Base-by-base conservation (phyloP, 1,284 basidiomycete species). In the Chondrostereum purpureum region DNA sequence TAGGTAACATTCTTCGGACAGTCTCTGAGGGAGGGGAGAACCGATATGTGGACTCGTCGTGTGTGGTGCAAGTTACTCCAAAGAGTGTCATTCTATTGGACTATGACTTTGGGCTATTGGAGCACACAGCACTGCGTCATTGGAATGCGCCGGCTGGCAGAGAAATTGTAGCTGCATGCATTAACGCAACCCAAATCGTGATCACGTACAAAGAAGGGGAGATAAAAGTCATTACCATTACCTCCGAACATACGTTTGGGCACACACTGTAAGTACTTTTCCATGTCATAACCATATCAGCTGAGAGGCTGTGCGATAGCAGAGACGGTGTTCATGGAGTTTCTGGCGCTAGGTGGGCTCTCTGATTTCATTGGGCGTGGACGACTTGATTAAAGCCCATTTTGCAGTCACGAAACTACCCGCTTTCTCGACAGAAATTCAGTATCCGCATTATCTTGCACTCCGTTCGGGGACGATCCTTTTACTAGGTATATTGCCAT, bases 21-120 rank as follows among this genome's bases (percentile, higher is more conserved):
- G n/a, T n/a, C n/a, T n/a, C n/a, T n/a, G n/a, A n/a, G n/a, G n/a
- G n/a, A n/a, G n/a, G n/a, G n/a, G n/a, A n/a, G n/a, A n/a, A n/a
- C n/a, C n/a, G 54, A 3, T 86, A 86, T 47, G 53, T 57, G 3
- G 68, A 79, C 46, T 82, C 78, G 0, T 62, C 70, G 19, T 60
- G 75, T 5, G 68, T 86, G 0, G 72, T 88, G 0, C 92, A 94
- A 59, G 83, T 92, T 8, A 87, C 85, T 0, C 61, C 77, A 1
- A 64, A 62, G 4, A 75, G 72, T 1, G 72, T 83, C 3, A 57
- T 62, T 45, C 55, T 90, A 43, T 61, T 83, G 3, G 70, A 81
- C 50, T 76, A 73, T 53, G 73, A 83, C 45, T 24, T 51, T 34
- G 46, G 57, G 35, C 35, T 67, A 52, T 62, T 53, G 37, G 56